A percentile compares a stretch with the other conserved stretches of the same genome.
Evolutionary conservation across 2,329 filamentous ascomycete genomes (phyloP).

Genomic region (Ophiocordyceps camponoti-leonardi): DNA sequence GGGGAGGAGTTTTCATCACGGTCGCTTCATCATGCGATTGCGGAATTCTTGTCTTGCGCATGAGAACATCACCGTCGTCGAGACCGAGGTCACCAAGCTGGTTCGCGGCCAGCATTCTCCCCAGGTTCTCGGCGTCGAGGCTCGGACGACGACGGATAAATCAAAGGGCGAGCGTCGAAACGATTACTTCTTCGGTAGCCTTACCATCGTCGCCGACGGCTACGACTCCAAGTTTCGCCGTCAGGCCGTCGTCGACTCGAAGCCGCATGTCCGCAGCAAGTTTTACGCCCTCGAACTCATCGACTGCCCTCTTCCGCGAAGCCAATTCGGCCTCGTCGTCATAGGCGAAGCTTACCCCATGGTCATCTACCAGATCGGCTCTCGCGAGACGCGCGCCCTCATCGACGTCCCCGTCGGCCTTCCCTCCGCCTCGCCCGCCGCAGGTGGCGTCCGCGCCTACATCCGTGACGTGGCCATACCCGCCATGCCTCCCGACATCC

Average conservation of each 20-base stretch:
- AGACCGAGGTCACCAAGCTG: constrained; percentile 68
- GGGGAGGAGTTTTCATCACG: constrained; percentile 82
- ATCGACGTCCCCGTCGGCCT: constrained; percentile 72
- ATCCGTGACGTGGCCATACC: constrained; percentile 67
- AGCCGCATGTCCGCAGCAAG: constrained; percentile 60
- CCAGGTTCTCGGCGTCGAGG: constrained; percentile 71
- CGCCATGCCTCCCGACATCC: constrained; percentile 52
- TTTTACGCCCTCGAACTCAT: constrained; percentile 91
- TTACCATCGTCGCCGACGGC: constrained; percentile 84
- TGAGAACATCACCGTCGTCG: constrained; percentile 75
- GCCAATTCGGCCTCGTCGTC: constrained; percentile 71
- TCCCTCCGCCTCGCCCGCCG: constrained; percentile 52
- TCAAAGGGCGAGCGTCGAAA: constrained; percentile 34
- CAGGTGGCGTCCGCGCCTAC: constrained; percentile 74
- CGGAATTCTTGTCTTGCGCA: constrained; percentile 57
- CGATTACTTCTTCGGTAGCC: constrained; percentile 73
- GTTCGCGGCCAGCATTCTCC: constrained; percentile 51
- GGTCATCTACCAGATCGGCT: constrained; percentile 92
- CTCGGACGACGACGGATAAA: constrained; percentile 41
- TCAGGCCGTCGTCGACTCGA: constrained; percentile 42
- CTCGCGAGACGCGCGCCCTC: constrained; percentile 78
- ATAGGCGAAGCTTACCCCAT: constrained; percentile 62
- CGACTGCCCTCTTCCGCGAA: constrained; percentile 62
- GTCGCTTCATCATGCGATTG: constrained; percentile 74
- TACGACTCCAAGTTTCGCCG: constrained; percentile 88